A percentile compares a stretch with the other conserved stretches of the same genome.
Evolutionary conservation across 768 basidiomycete species (phyloP).

Genomic region (Podaxis sp.): DNA sequence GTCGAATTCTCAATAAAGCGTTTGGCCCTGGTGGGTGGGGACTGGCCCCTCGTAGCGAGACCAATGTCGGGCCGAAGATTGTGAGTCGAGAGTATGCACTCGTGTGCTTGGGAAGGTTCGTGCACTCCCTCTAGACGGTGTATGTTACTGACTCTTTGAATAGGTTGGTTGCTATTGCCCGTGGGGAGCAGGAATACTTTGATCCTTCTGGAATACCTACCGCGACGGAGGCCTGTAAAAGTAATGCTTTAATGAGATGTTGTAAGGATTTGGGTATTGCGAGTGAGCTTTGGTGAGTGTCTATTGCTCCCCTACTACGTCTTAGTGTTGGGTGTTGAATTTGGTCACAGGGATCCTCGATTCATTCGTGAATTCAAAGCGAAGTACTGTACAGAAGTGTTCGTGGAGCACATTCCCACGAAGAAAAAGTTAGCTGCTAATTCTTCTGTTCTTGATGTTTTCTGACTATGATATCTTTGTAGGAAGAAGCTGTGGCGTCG

Average conservation of each 20-base stretch:
- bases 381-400: slow-evolving; percentile 81
- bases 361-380: slow-evolving; percentile 94
- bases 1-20: slow-evolving; percentile 86
- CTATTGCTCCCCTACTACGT: neutral
- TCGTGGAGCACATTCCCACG: slow-evolving; percentile 75
- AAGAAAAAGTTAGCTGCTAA: slow-evolving; percentile 82
- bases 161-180: slow-evolving; percentile 85
- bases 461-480: slow-evolving; percentile 11
- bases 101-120: slow-evolving; percentile 87
- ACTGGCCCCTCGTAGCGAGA: slow-evolving; percentile 89
- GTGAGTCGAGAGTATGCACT: slow-evolving; percentile 95
- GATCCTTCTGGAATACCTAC: slow-evolving; percentile 89
- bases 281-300: slow-evolving; percentile 85
- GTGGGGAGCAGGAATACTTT: slow-evolving; percentile 97
- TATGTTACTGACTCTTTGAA: neutral
- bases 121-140: slow-evolving; percentile 9
- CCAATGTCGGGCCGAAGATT: slow-evolving; percentile 82
- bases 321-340: neutral
- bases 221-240: slow-evolving; percentile 93
- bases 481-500: slow-evolving; percentile 93
- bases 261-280: slow-evolving; percentile 96
- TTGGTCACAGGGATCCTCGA: slow-evolving; percentile 75
- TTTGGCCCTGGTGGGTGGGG: slow-evolving; percentile 99
- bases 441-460: neutral
- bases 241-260: slow-evolving; percentile 96